Base-by-base conservation (phyloP, 257 asterid species). In the Osmanthus fragrans region DNA sequence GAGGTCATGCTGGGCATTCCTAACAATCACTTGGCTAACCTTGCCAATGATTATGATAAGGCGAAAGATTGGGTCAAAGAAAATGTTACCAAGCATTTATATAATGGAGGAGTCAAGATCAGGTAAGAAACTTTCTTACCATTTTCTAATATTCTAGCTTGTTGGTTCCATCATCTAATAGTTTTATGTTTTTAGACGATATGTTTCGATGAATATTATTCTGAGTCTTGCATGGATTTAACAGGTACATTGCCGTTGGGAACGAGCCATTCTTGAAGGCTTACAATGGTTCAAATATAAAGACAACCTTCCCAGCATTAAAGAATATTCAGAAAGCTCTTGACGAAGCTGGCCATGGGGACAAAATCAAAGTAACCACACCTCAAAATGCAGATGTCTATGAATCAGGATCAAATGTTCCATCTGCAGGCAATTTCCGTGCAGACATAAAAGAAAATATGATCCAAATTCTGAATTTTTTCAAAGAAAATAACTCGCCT, bases 331-430 rank as follows among this genome's bases (percentile, higher is more conserved):
- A 94, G 49, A 88, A 79, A 47, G 98, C 98, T 8, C 84, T 94
- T 0, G 76, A 92, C 73, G 87, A 80, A 6, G 92, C 86, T 40
- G 97, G 97, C 27, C 9, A 83, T 21, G 97, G 94, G 12, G 89
- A 80, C 80, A 84, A 84, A 72, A 85, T 94, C 84, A 94, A 94
- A 81, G 97, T 90, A 13, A 89, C 97, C 1, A 90, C 87, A 77
- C 98, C 97, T 0, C 98, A 92, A 33, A 94, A 94, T 36, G 96
- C 87, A 23, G 98, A 94, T 33, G 95, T 94, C 2, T 92, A 94
- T 75, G 90, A 82, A 29, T 88, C 96, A 0, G 89, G 87, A 39
- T 5, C 81, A 4, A 36, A 3, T 2, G 84, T 82, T 23, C 97
- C 97, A 6, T 92, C 97, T 19, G 82, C 81, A 1, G 97, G 92